Conservation (phyloP, 768 basidiomycete genomes). For the Calocera cornea region DNA sequence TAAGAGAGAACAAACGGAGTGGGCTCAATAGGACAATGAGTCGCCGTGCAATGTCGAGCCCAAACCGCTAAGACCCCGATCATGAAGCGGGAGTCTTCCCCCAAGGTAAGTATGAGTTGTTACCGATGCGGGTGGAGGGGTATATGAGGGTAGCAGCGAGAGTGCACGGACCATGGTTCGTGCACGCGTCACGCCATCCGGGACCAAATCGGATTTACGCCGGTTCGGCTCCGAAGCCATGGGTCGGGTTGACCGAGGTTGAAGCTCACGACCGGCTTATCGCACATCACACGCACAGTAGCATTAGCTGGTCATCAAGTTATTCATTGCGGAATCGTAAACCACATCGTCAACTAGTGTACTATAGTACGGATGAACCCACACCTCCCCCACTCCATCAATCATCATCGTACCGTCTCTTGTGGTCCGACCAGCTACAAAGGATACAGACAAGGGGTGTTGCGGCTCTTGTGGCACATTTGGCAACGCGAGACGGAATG, state of each 20-base stretch:
- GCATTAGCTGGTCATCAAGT: background rate
- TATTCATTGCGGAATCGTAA: constrained; percentile 4
- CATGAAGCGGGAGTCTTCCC: constrained; percentile 5
- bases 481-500: background rate
- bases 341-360: constrained; percentile 5
- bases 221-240: background rate
- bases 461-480: background rate
- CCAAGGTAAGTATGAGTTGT: constrained; percentile 1
- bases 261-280: no score
- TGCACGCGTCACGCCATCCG: background rate
- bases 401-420: background rate
- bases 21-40: constrained; percentile 2
- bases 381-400: background rate
- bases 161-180: constrained; percentile 2
- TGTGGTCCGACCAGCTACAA: background rate
- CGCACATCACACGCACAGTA: no score
- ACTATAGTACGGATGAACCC: background rate
- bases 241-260: no score
- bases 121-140: background rate
- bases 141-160: background rate
- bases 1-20: constrained; percentile 4
- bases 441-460: background rate
- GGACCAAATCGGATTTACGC: background rate
- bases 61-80: constrained; percentile 4
- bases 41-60: constrained; percentile 6